These are phyloP conservation scores for Scedosporium dehoogii DNA, from an alignment of 2,329 filamentous ascomycete genomes.

Conservation along the genomic window DNA sequence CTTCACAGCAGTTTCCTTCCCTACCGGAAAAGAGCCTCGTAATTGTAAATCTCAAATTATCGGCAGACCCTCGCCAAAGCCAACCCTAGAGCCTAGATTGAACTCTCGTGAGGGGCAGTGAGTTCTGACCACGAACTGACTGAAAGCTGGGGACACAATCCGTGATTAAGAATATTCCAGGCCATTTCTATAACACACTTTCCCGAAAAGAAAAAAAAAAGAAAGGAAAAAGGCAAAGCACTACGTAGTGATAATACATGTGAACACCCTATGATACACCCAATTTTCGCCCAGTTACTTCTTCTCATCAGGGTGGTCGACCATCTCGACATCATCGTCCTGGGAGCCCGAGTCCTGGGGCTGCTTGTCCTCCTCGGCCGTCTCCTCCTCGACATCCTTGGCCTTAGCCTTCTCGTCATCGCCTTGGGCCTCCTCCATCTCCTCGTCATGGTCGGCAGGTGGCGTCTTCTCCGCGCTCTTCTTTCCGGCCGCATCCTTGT, in stretches of 20 bases:
- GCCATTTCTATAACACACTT: neutral
- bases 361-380: neutral
- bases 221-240: neutral
- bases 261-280: neutral
- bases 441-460: neutral
- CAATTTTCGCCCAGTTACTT: neutral
- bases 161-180: neutral
- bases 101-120: no score
- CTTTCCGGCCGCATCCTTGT: neutral
- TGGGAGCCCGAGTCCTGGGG: neutral
- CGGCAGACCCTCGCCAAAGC: no score
- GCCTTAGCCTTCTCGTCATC: neutral
- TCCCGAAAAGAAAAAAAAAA: slow-evolving; percentile 6
- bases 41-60: no score
- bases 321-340: slow-evolving; percentile 5
- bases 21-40: no score
- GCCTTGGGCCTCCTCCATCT: neutral
- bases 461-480: slow-evolving; percentile 4
- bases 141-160: no score
- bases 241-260: slow-evolving; percentile 10
- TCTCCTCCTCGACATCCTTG: slow-evolving; percentile 1
- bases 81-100: no score
- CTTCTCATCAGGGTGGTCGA: neutral
- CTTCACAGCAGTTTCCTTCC: neutral
- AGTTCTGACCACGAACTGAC: no score